Evolutionary conservation across 1,139 yeast genomes (phyloP), one percentile per base, ranked within the genome.

Genomic region (Starmera stellimalicola): DNA sequence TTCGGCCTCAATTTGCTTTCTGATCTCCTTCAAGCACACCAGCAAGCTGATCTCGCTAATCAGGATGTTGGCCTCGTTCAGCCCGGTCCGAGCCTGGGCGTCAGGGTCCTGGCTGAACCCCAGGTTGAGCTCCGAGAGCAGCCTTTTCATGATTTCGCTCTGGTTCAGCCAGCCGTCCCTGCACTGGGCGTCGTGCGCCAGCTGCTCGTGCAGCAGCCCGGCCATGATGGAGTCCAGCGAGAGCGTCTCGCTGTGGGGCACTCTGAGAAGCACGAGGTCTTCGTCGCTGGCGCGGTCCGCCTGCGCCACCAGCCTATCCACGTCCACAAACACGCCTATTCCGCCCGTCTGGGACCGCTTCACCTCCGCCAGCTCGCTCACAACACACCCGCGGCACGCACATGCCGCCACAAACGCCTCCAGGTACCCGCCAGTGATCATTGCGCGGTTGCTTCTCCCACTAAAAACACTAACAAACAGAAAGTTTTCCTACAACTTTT

Each of bases 171-270:
- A 32, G 1, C 42, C 37, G 12, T 40, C 44, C 6, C 40, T 57
- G 26, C 34, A 40, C 35, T 12, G 47, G 9, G 33, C 39, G 19
- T 44, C 45, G 25, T 45, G 32, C 12, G 32, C 19, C 11, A 31
- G 18, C 33, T 48, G 52, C 11, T 37, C 37, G 2, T 16, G 27
- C 6, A 47, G 29, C 6, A 45, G 18, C 25, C 23, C 26, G 19
- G 34, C 22, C 28, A 36, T 44, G 36, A 58, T 44, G 30, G 56
- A 31, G 2, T 52, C 52, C 25, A 69, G 44, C 16, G 68, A 50
- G 31, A 63, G 53, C 0, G 60, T 50, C 2, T 52, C 32, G 0
- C 18, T 17, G 9, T 45, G 36, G 0, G 73, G 72, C 4, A 68
- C 53, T 32, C 69, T 45, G 27, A 67, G 43, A n/a, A 66, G 47